Percentiles rank a stretch among this genome's conserved stretches.
Evolutionary conservation across 208 protist species (phyloP).

Genomic region (Leptomonas pyrrhocoris): DNA sequence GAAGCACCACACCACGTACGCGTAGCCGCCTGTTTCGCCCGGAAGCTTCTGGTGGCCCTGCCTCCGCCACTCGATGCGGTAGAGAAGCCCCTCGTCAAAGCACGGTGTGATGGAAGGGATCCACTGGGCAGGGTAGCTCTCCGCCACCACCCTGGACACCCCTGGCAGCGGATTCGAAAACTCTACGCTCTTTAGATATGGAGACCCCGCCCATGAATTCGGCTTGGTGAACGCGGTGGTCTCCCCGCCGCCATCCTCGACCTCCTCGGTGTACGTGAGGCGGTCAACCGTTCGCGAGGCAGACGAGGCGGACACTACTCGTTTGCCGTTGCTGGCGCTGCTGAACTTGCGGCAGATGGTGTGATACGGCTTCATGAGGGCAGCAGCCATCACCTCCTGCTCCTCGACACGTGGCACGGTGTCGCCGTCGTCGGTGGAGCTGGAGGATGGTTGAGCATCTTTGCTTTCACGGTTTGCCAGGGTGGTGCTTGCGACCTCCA

Average conservation of each 20-base stretch:
- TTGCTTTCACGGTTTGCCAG: neutral
- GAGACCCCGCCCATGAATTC: neutral
- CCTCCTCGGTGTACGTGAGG: neutral
- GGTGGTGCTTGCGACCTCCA: neutral
- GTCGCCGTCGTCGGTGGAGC: neutral
- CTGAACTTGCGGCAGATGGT: slow-evolving; percentile 1
- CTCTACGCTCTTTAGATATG: neutral
- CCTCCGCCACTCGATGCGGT: slow-evolving; percentile 26
- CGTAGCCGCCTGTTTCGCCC: slow-evolving; percentile 2
- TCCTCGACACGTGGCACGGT: slow-evolving; percentile 8
- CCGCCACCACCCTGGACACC: neutral
- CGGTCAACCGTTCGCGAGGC: neutral
- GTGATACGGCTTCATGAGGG: slow-evolving; percentile 29
- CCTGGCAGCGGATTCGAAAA: neutral
- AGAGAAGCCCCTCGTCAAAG: slow-evolving; percentile 32
- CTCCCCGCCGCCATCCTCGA: neutral
- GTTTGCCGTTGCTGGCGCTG: neutral
- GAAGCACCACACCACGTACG: slow-evolving; percentile 29
- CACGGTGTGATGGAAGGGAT: slow-evolving; percentile 21
- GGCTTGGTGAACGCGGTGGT: neutral
- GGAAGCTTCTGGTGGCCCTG: neutral
- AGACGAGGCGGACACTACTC: neutral
- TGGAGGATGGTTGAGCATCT: neutral
- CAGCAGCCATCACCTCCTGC: slow-evolving; percentile 13
- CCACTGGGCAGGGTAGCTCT: slow-evolving; percentile 15